A percentile compares a stretch with the other conserved stretches of the same genome.
Evolutionary conservation across 1,284 basidiomycete species (phyloP).

Genomic region (Sporisorium iseilematis-ciliati): DNA sequence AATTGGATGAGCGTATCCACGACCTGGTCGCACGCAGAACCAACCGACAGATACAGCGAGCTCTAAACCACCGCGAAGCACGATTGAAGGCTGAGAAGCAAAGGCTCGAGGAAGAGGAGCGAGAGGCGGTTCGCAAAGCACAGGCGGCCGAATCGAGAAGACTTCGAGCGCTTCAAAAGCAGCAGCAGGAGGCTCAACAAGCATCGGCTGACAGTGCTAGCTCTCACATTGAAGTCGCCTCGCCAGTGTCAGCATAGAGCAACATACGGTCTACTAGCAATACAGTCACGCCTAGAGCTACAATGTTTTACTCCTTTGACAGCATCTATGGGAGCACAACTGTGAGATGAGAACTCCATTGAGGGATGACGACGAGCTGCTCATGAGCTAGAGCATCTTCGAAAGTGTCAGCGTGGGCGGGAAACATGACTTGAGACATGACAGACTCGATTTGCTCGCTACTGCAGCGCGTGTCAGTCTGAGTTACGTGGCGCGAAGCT

Average conservation of each 20-base stretch:
- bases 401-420: not conserved
- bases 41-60: conserved; percentile 17
- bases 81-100: conserved; percentile 25
- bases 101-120: conserved; percentile 31
- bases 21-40: conserved; percentile 13
- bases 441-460: too few species aligned
- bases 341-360: not conserved
- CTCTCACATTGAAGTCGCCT: conserved; percentile 23
- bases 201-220: conserved; percentile 14
- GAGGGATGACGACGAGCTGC: not conserved
- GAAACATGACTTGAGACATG: not conserved
- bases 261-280: not conserved
- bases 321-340: not conserved
- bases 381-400: not conserved
- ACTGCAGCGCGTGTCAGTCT: conserved; percentile 4
- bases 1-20: conserved; percentile 34
- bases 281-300: not conserved
- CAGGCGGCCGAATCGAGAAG: conserved; percentile 34
- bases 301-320: not conserved
- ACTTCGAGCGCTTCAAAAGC: conserved; percentile 31
- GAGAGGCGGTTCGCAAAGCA: conserved; percentile 29
- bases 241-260: conserved; percentile 18
- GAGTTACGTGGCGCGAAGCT: conserved; percentile 17
- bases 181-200: conserved; percentile 27
- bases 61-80: conserved; percentile 16